Evolutionary conservation across 306 rosid genomes (phyloP).

Genomic region (Fragaria nilgerrensis): DNA sequence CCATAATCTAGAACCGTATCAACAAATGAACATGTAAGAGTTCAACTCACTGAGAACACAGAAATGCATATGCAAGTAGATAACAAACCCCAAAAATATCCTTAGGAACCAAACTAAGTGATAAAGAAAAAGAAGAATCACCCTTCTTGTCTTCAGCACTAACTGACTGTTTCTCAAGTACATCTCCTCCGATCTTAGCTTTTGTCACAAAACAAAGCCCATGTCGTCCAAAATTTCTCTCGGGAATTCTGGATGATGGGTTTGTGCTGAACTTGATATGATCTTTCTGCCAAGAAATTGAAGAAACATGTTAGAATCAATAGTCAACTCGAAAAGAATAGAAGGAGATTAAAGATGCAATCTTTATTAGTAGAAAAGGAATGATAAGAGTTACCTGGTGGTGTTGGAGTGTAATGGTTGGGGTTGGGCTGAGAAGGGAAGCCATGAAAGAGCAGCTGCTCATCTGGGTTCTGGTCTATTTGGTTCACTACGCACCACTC

Average conservation of each 20-base stretch:
- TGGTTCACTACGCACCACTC: neutral
- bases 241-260: conserved; percentile 30
- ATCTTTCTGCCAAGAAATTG: conserved; percentile 40
- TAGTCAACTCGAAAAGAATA: neutral
- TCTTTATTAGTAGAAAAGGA: neutral
- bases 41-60: neutral
- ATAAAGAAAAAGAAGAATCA: conserved; percentile 24
- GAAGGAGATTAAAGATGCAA: neutral
- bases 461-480: conserved; percentile 16
- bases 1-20: conserved; percentile 63
- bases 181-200: conserved; percentile 60
- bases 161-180: conserved; percentile 43
- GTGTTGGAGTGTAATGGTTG: conserved; percentile 40
- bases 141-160: conserved; percentile 36
- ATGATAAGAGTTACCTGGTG: conserved; percentile 43
- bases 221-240: conserved; percentile 35
- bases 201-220: conserved; percentile 32
- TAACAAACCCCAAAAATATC: neutral
- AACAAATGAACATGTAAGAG: conserved; percentile 12
- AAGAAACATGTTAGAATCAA: neutral
- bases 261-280: conserved; percentile 24
- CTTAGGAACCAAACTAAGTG: neutral
- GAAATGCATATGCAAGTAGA: neutral
- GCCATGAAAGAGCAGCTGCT: conserved; percentile 53
- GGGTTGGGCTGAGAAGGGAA: conserved; percentile 49